Percentiles rank a stretch among this genome's conserved stretches.
These are phyloP conservation scores for Naematelia aurantialba DNA, from an alignment of 768 basidiomycete genomes.

Conservation along the genomic window DNA sequence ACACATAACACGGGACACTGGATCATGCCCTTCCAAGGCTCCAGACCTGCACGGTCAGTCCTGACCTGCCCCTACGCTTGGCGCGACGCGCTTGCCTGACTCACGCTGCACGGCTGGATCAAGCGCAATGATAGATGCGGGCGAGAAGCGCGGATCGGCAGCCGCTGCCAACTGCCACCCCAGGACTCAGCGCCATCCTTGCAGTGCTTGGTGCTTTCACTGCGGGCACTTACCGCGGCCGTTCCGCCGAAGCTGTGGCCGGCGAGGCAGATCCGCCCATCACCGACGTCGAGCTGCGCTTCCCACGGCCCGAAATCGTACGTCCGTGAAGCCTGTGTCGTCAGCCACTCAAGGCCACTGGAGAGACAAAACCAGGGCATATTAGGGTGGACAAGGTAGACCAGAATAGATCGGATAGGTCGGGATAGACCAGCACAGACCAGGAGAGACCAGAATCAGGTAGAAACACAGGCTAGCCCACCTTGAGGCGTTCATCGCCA, in stretches of 20 bases:
- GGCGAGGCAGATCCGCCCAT: slow-evolving; percentile 10
- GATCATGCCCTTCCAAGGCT: slow-evolving; percentile 17
- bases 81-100: background rate
- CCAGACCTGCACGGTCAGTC: slow-evolving; percentile 1
- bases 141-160: slow-evolving; percentile 13
- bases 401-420: too few relatives aligned
- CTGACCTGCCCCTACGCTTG: background rate
- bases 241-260: slow-evolving; percentile 21
- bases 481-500: background rate
- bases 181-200: background rate
- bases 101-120: slow-evolving; percentile 18
- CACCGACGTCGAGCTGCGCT: slow-evolving; percentile 5
- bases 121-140: slow-evolving; percentile 11
- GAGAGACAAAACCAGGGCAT: too few relatives aligned
- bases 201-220: background rate
- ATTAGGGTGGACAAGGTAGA: too few relatives aligned
- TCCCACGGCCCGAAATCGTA: slow-evolving; percentile 12
- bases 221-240: slow-evolving; percentile 11
- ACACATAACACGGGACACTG: slow-evolving; percentile 12
- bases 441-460: too few relatives aligned
- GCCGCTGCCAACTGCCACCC: slow-evolving; percentile 13
- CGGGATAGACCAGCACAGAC: too few relatives aligned
- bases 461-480: too few relatives aligned
- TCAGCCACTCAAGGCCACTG: background rate
- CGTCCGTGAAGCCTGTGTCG: slow-evolving; percentile 15